phyloP scores from a whole-genome alignment of 257 asterid genomes.

The Solanum clarkiae region DNA sequence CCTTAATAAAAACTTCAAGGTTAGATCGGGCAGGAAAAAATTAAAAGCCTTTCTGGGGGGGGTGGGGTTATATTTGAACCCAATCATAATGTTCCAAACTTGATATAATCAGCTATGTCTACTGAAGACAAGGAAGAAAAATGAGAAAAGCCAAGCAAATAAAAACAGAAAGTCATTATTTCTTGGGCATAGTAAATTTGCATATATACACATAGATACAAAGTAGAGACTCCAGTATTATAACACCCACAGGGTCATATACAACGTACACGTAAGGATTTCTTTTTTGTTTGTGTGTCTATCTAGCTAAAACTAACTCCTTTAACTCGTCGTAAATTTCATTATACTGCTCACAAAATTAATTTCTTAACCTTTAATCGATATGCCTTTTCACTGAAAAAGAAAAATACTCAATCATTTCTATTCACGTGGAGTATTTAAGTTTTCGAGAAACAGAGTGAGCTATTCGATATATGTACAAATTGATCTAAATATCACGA shows the following conservation, averaged over 20 bases:
- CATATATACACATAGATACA: constrained; percentile 39
- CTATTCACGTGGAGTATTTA: no score
- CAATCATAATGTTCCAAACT: constrained; percentile 14
- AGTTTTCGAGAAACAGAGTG: no score
- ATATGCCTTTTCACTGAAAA: no score
- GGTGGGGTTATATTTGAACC: constrained; percentile 4
- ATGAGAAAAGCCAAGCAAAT: constrained; percentile 15
- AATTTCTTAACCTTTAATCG: background rate
- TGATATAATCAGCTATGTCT: constrained; percentile 11
- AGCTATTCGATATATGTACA: background rate
- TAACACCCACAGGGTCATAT: background rate
- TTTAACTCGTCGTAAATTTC: background rate
- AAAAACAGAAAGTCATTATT: constrained; percentile 29
- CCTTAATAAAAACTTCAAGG: constrained; percentile 11
- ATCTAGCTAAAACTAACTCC: background rate
- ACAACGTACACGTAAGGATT: constrained; percentile 26
- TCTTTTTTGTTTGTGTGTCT: constrained; percentile 14
- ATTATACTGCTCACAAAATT: background rate
- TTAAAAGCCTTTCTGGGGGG: background rate
- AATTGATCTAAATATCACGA: background rate
- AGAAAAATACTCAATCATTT: no score
- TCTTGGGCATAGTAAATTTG: constrained; percentile 23
- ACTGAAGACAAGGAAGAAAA: constrained; percentile 3
- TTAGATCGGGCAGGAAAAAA: background rate
- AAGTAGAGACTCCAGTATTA: constrained; percentile 2